Conservation (phyloP, 306 rosid species). For the Quercus aquifolioides region DNA sequence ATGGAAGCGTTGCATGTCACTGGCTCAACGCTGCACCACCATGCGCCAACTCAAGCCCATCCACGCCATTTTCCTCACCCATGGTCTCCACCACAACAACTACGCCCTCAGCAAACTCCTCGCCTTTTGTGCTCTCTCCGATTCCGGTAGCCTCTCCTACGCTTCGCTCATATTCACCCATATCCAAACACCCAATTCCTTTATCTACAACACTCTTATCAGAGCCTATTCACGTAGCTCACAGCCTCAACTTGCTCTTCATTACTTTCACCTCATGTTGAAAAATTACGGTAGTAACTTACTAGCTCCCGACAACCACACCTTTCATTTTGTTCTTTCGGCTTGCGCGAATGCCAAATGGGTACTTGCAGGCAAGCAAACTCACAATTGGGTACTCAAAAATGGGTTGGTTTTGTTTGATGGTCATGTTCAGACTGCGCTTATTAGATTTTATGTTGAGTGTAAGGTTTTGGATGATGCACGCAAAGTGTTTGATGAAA, state of each 20-base stretch:
- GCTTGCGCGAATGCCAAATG: slow-evolving; percentile 27
- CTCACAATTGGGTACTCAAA: slow-evolving; percentile 30
- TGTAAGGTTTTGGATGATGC: slow-evolving; percentile 30
- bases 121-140: slow-evolving; percentile 31
- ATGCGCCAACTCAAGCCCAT: slow-evolving; percentile 33
- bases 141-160: slow-evolving; percentile 28
- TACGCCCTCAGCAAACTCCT: slow-evolving; percentile 42
- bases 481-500: slow-evolving; percentile 38
- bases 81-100: slow-evolving; percentile 36
- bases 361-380: slow-evolving; percentile 19
- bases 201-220: slow-evolving; percentile 32
- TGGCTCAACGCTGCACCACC: slow-evolving; percentile 33
- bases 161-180: slow-evolving; percentile 31
- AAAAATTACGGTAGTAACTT: background rate
- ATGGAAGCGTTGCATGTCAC: slow-evolving; percentile 42
- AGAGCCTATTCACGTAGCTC: slow-evolving; percentile 28
- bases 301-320: slow-evolving; percentile 18
- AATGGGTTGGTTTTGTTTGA: slow-evolving; percentile 33
- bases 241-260: slow-evolving; percentile 28
- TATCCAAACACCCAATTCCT: slow-evolving; percentile 25
- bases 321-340: slow-evolving; percentile 36
- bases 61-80: slow-evolving; percentile 40
- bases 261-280: slow-evolving; percentile 26
- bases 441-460: slow-evolving; percentile 15
- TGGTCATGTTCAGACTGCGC: slow-evolving; percentile 30